phyloP scores from a whole-genome alignment of 345 rosid genomes.

The Eucalyptus cloeziana region DNA sequence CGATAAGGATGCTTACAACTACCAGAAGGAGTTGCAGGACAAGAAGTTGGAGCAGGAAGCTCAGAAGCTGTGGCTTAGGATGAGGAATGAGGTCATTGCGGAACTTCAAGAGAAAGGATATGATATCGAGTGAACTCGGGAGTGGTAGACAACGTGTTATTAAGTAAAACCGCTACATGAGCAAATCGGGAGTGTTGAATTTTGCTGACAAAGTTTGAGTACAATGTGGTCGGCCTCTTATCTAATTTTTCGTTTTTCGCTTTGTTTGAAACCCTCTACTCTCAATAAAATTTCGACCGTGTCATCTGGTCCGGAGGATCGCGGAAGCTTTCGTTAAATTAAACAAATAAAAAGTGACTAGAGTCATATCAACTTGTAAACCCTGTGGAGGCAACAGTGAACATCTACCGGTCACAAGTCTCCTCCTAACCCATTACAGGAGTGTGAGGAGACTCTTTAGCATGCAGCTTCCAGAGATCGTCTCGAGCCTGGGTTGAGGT shows the following conservation, averaged over 20 bases:
- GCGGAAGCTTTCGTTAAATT: background rate
- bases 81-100: slow-evolving; percentile 78
- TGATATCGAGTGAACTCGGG: slow-evolving; percentile 29
- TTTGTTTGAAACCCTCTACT: background rate
- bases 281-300: background rate
- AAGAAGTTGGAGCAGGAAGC: slow-evolving; percentile 66
- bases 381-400: background rate
- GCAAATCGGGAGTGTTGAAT: background rate
- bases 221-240: background rate
- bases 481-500: background rate
- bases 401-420: background rate
- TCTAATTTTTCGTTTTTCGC: background rate
- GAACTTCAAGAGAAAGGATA: slow-evolving; percentile 83
- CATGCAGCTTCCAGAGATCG: background rate
- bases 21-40: slow-evolving; percentile 53
- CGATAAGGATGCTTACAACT: slow-evolving; percentile 36
- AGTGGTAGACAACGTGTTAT: background rate
- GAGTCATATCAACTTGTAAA: background rate
- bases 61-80: slow-evolving; percentile 74
- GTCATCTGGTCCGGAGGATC: background rate
- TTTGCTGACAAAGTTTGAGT: background rate
- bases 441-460: background rate
- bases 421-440: background rate
- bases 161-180: background rate
- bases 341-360: background rate